Percentiles rank a stretch among this genome's conserved stretches.
Conservation (phyloP, 495 filamentous ascomycete genomes). For the Penicillium pancosmium region DNA sequence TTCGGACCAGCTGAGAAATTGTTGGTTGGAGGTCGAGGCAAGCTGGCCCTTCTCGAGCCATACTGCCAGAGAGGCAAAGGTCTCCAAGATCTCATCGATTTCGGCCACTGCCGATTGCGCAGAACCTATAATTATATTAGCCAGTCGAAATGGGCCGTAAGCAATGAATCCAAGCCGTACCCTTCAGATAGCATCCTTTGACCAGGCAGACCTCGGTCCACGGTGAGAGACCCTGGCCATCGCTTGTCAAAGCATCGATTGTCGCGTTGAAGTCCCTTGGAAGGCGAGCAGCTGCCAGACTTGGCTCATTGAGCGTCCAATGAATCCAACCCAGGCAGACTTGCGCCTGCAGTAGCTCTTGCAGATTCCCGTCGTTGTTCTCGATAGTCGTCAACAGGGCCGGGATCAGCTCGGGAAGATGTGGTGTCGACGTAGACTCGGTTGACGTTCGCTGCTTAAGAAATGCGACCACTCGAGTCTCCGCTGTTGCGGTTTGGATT, state of each 20-base stretch:
- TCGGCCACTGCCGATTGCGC: constrained; percentile 61
- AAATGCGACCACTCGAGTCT: constrained; percentile 63
- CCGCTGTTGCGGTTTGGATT: constrained; percentile 72
- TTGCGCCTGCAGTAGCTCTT: constrained; percentile 78
- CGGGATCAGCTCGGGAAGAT: constrained; percentile 64
- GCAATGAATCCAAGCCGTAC: constrained; percentile 30
- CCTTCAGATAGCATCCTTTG: constrained; percentile 76
- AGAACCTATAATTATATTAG: constrained; percentile 42
- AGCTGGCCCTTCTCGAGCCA: constrained; percentile 52
- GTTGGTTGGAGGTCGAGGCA: constrained; percentile 36
- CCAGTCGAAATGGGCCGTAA: background rate
- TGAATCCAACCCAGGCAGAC: constrained; percentile 84
- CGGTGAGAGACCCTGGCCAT: constrained; percentile 52
- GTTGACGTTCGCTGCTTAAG: constrained; percentile 40
- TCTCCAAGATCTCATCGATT: constrained; percentile 59
- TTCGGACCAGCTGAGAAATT: constrained; percentile 77
- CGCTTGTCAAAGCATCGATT: constrained; percentile 48
- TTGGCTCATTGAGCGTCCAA: constrained; percentile 70
- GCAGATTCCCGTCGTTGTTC: constrained; percentile 52
- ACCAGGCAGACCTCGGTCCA: constrained; percentile 82
- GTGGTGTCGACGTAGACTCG: constrained; percentile 47
- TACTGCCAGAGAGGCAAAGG: constrained; percentile 63
- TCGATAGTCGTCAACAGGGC: constrained; percentile 67
- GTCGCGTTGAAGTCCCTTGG: constrained; percentile 61
- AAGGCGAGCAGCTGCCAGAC: constrained; percentile 59